Base-by-base conservation (phyloP, 1,284 basidiomycete genomes). In the Pterulicium gracile region DNA sequence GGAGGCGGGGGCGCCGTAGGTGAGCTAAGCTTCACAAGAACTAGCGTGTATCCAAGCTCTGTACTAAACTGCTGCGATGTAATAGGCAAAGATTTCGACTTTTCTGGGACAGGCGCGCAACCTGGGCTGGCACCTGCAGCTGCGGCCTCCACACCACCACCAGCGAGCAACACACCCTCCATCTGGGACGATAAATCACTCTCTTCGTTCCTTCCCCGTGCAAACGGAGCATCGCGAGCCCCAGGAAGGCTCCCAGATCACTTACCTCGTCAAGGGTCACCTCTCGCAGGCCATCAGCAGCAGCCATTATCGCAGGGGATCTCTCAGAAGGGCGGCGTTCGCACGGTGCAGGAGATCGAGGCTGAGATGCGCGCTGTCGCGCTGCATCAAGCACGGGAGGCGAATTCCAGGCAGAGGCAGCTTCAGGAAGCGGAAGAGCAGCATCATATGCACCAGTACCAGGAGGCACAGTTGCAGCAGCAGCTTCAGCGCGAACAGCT, bases 51-150 rank as follows among this genome's bases (percentile, higher is more conserved):
- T 46, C 27, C 49, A 15, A 32, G n/a, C n/a, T 41, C 40, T 24
- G 27, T 50, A 34, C n/a, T n/a, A n/a, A n/a, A n/a, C n/a, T n/a
- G n/a, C n/a, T n/a, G n/a, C n/a, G n/a, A n/a, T n/a, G n/a, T n/a
- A n/a, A 44, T 58, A 94, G 91, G 84, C 60, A 89, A 84, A 61
- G 92, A 97, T 66, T 98, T 97, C 61, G 89, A 96, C 68, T 98
- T 96, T 66, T 71, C 75, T 14, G 65, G 58, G 42, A 64, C 72
- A n/a, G n/a, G n/a, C n/a, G n/a, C n/a, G n/a, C n/a, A n/a, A n/a
- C 49, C 64, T 40, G 51, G 77, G 39, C 66, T 66, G 22, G 65
- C 44, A 23, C 17, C 22, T 40, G 14, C 24, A 40, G 4, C 12
- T 5, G 13, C 24, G 12, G 35, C 15, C 22, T 41, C n/a, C 22